Conservation (phyloP, 192 early-diverging fungal genomes). For the Linnemannia zychae region DNA sequence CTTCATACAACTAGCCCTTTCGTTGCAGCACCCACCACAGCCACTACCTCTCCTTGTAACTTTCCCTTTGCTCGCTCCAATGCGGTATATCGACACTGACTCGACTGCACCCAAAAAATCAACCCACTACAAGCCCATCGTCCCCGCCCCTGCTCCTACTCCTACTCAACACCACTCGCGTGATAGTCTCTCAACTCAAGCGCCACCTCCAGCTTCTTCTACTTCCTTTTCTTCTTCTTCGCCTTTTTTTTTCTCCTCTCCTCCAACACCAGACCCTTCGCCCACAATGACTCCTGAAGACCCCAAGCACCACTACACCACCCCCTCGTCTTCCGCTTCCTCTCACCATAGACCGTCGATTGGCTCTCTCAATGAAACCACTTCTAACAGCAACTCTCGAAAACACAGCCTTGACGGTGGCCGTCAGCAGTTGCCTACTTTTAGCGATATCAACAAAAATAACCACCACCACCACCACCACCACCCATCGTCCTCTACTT, state of each 20-base stretch:
- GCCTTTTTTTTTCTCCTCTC: slow-evolving; percentile 1
- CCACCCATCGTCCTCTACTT: slow-evolving; percentile 5
- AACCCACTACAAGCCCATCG: slow-evolving; percentile 31
- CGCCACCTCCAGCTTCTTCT: not conserved
- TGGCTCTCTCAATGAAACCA: not conserved
- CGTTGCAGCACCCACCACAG: not conserved
- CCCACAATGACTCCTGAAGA: slow-evolving; percentile 48
- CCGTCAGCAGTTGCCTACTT: slow-evolving; percentile 31
- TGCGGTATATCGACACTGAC: slow-evolving; percentile 23
- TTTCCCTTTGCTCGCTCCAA: slow-evolving; percentile 11
- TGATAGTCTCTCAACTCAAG: not conserved
- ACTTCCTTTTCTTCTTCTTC: not conserved
- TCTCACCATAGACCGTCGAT: not conserved
- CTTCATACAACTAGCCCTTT: not conserved
- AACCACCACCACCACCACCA: not conserved
- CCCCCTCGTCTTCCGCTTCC: slow-evolving; percentile 7
- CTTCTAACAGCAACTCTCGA: not conserved
- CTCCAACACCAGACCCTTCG: slow-evolving; percentile 27
- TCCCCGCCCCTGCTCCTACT: slow-evolving; percentile 20
- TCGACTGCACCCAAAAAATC: slow-evolving; percentile 19
- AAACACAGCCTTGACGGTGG: not conserved
- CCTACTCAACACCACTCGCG: slow-evolving; percentile 17
- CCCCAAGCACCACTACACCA: slow-evolving; percentile 25
- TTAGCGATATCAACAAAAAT: slow-evolving; percentile 32
- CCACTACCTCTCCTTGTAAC: too few species aligned